phyloP scores from a whole-genome alignment of 2,329 filamentous ascomycete genomes.

The Sphaceloma murrayae region DNA sequence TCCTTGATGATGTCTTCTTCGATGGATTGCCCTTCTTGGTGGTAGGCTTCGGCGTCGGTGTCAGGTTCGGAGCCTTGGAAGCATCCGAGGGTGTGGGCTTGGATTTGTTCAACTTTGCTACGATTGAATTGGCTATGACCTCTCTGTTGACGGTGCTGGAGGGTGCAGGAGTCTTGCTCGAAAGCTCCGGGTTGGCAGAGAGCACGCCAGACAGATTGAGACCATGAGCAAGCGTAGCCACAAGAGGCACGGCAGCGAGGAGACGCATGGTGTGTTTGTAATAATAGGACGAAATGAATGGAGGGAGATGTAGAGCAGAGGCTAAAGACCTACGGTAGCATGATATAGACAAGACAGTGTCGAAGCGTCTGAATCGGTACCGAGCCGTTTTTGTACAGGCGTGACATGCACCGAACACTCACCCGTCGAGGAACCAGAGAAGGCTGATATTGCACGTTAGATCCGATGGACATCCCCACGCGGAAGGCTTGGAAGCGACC shows the following conservation, averaged over 20 bases:
- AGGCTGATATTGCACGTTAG: too few species aligned
- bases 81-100: neutral
- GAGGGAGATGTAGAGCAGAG: neutral
- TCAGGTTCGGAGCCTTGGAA: neutral
- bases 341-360: slow-evolving; percentile 2
- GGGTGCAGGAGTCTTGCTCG: slow-evolving; percentile 8
- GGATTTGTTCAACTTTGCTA: neutral
- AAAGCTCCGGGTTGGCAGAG: slow-evolving; percentile 14
- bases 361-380: neutral
- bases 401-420: too few species aligned
- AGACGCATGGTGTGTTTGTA: neutral
- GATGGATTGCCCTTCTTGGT: neutral
- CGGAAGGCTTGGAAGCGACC: too few species aligned
- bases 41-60: slow-evolving; percentile 4
- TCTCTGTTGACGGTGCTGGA: neutral
- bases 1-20: neutral
- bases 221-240: slow-evolving; percentile 14
- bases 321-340: neutral
- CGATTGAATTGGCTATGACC: slow-evolving; percentile 2
- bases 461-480: too few species aligned
- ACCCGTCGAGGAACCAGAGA: too few species aligned
- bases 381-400: too few species aligned
- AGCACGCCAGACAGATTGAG: slow-evolving; percentile 21
- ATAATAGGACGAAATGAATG: slow-evolving; percentile 1
- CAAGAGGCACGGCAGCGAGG: neutral